Conservation (phyloP, 495 filamentous ascomycete species). For the Paragyromitra xinjiangensis region DNA sequence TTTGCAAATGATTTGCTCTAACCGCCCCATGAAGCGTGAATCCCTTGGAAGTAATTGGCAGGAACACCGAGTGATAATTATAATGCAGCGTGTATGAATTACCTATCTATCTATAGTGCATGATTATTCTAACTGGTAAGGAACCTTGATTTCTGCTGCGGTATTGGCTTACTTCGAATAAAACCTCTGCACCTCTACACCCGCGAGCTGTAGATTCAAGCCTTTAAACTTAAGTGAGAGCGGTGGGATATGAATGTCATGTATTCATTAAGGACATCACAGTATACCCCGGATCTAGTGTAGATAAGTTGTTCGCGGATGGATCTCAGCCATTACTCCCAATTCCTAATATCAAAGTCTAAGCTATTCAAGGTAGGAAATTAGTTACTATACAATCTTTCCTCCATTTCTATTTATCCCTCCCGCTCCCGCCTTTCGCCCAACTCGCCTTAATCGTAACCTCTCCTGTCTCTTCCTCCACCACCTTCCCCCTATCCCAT, state of each 20-base stretch:
- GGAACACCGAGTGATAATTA: too few species aligned
- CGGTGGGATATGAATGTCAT: background rate
- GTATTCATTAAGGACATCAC: background rate
- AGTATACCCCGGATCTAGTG: background rate
- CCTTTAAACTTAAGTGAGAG: background rate
- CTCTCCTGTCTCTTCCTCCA: conserved; percentile 68
- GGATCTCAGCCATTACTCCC: background rate
- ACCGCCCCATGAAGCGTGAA: too few species aligned
- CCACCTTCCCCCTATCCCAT: conserved; percentile 88
- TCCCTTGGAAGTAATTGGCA: too few species aligned
- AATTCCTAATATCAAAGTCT: background rate
- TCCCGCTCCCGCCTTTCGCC: conserved; percentile 29
- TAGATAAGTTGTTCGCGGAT: background rate
- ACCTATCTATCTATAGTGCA: too few species aligned
- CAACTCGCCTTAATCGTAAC: conserved; percentile 65
- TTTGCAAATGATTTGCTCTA: too few species aligned
- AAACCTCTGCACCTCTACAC: background rate
- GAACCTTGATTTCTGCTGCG: too few species aligned
- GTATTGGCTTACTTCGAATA: background rate
- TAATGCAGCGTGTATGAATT: too few species aligned
- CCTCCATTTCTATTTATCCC: background rate
- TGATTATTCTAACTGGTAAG: too few species aligned
- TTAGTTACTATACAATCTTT: background rate
- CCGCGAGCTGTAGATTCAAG: background rate
- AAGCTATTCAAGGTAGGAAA: background rate